These are phyloP conservation scores for Cyphellophora attinorum DNA, from an alignment of 2,329 filamentous ascomycete genomes.

Conservation along the genomic window DNA sequence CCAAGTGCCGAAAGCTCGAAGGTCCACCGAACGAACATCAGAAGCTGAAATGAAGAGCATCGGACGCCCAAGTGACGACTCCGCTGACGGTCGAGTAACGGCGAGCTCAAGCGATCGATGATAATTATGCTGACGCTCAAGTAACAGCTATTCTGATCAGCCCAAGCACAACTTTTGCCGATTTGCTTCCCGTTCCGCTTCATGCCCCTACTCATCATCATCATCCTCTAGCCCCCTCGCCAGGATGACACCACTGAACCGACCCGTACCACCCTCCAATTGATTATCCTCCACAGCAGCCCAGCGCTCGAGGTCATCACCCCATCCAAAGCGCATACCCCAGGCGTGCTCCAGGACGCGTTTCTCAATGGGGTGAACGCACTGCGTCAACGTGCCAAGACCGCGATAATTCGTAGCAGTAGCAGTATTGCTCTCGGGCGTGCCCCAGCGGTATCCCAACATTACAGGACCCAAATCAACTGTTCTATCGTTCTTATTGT, in stretches of 20 bases:
- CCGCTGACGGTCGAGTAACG: no score
- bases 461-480: background rate
- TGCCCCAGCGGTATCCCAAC: no score
- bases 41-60: no score
- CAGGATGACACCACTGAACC: conserved; percentile 20
- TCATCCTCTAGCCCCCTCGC: conserved; percentile 2
- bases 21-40: no score
- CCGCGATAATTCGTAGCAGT: conserved; percentile 7
- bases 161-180: no score
- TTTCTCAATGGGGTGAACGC: conserved; percentile 19
- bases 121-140: no score
- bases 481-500: background rate
- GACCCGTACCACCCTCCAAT: conserved; percentile 21
- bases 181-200: no score
- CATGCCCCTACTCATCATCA: background rate
- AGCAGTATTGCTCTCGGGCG: background rate
- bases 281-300: conserved; percentile 21
- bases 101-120: no score
- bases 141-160: no score
- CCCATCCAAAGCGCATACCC: conserved; percentile 20
- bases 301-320: conserved; percentile 13
- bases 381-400: conserved; percentile 20
- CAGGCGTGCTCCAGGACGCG: conserved; percentile 19
- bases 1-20: no score
- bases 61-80: no score